These are phyloP conservation scores for Thraustochytrium sp. DNA, from an alignment of 352 stramenopile species.

Conservation along the genomic window DNA sequence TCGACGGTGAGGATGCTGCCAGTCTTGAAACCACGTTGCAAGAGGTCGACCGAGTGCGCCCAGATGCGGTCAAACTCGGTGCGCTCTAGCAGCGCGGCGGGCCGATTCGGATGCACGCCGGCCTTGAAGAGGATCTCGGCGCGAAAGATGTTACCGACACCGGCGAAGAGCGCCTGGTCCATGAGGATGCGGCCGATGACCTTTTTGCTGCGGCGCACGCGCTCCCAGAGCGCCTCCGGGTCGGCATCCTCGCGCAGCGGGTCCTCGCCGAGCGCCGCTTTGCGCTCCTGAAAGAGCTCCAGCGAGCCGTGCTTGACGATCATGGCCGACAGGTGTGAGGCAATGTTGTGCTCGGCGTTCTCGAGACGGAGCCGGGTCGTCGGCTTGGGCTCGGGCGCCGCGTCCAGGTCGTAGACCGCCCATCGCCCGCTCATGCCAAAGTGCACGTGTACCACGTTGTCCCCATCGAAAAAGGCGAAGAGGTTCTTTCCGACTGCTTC, in stretches of 20 bases:
- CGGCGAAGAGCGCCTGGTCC: slow-evolving; percentile 58
- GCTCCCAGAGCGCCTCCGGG: slow-evolving; percentile 51
- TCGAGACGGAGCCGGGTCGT: slow-evolving; percentile 52
- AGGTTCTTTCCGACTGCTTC: slow-evolving; percentile 63
- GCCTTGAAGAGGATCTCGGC: slow-evolving; percentile 62
- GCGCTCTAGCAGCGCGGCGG: slow-evolving; percentile 47
- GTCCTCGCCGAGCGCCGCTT: slow-evolving; percentile 51
- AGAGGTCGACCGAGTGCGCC: slow-evolving; percentile 53
- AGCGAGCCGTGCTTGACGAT: slow-evolving; percentile 54
- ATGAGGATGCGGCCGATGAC: slow-evolving; percentile 59
- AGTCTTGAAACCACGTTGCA: slow-evolving; percentile 55
- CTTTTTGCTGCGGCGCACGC: slow-evolving; percentile 55
- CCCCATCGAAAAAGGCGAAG: slow-evolving; percentile 57
- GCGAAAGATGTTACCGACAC: slow-evolving; percentile 62
- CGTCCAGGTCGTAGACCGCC: slow-evolving; percentile 55
- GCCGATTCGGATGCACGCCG: slow-evolving; percentile 54
- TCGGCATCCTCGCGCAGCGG: slow-evolving; percentile 55
- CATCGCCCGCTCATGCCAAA: slow-evolving; percentile 62
- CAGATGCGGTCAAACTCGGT: slow-evolving; percentile 57
- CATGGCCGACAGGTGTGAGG: slow-evolving; percentile 59
- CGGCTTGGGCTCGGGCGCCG: slow-evolving; percentile 44
- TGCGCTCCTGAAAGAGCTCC: slow-evolving; percentile 51
- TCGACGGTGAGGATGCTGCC: slow-evolving; percentile 60
- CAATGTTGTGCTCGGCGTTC: slow-evolving; percentile 47
- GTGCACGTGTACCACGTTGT: slow-evolving; percentile 57